Evolutionary conservation across 805 yeast genomes (phyloP).

Genomic region (Cyberlindnera petersonii): DNA sequence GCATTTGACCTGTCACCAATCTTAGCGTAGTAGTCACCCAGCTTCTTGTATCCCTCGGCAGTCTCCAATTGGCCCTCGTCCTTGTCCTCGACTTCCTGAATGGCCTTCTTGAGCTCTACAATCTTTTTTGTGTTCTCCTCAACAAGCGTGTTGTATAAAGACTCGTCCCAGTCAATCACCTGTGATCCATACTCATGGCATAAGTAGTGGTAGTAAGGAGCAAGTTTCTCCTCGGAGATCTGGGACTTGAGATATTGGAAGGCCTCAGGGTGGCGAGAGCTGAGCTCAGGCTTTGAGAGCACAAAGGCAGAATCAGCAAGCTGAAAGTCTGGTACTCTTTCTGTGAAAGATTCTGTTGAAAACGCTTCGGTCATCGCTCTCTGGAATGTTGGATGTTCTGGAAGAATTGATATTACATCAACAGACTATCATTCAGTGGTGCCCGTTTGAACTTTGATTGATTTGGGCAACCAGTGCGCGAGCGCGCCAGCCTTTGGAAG

Average conservation of each 20-base stretch:
- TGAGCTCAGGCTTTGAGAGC: slow-evolving; percentile 39
- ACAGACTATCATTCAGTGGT: too few species aligned
- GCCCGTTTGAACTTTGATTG: too few species aligned
- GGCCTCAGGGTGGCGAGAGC: slow-evolving; percentile 40
- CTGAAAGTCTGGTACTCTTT: slow-evolving; percentile 71
- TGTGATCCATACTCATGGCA: slow-evolving; percentile 39
- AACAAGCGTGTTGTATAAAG: slow-evolving; percentile 46
- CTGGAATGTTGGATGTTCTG: too few species aligned
- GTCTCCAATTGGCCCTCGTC: slow-evolving; percentile 85
- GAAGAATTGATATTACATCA: too few species aligned
- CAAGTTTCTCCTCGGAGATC: slow-evolving; percentile 62
- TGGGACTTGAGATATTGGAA: slow-evolving; percentile 45
- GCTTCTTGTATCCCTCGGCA: slow-evolving; percentile 67
- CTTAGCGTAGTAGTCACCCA: slow-evolving; percentile 84
- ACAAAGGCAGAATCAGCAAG: slow-evolving; percentile 79
- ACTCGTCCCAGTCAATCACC: slow-evolving; percentile 56
- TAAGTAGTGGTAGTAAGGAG: slow-evolving; percentile 77
- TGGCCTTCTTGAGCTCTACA: slow-evolving; percentile 39
- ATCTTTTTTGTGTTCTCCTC: slow-evolving; percentile 55
- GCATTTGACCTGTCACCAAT: slow-evolving; percentile 82
- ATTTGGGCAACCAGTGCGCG: too few species aligned
- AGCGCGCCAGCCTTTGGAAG: too few species aligned
- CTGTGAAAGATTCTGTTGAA: slow-evolving; percentile 15
- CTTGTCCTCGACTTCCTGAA: slow-evolving; percentile 48
- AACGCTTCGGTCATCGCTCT: neutral